These are phyloP conservation scores for Verbascum thapsus DNA, from an alignment of 257 asterid genomes.

Conservation along the genomic window DNA sequence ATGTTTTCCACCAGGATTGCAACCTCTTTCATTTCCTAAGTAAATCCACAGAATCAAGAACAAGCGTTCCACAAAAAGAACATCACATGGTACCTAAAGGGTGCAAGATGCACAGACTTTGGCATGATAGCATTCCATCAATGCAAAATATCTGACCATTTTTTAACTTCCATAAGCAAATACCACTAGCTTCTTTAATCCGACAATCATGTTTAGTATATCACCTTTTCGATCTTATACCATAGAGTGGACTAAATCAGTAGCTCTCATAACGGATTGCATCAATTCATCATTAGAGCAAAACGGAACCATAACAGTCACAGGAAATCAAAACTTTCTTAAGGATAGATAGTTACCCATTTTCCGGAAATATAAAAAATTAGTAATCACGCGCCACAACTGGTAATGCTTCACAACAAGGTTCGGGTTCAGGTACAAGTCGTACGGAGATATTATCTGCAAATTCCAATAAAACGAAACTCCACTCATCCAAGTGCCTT, in stretches of 20 bases:
- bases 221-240: not conserved
- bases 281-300: slow-evolving; percentile 7
- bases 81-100: not conserved
- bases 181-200: not conserved
- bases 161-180: not conserved
- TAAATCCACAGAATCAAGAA: slow-evolving; percentile 10
- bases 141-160: not conserved
- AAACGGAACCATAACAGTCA: slow-evolving; percentile 18
- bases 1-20: not conserved
- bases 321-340: slow-evolving; percentile 1
- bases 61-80: not conserved
- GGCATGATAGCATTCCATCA: not conserved
- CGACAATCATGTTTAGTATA: not conserved
- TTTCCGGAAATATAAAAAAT: slow-evolving; percentile 90
- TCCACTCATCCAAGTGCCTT: slow-evolving; percentile 24
- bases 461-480: slow-evolving; percentile 30
- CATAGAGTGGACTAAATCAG: not conserved
- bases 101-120: not conserved
- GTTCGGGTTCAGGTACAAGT: slow-evolving; percentile 88
- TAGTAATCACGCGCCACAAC: slow-evolving; percentile 91
- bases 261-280: not conserved
- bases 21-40: not conserved
- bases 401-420: slow-evolving; percentile 88
- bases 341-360: slow-evolving; percentile 68
- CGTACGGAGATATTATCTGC: slow-evolving; percentile 98